phyloP scores from a whole-genome alignment of 139 green algal species.

The Coelastrella sp. region DNA sequence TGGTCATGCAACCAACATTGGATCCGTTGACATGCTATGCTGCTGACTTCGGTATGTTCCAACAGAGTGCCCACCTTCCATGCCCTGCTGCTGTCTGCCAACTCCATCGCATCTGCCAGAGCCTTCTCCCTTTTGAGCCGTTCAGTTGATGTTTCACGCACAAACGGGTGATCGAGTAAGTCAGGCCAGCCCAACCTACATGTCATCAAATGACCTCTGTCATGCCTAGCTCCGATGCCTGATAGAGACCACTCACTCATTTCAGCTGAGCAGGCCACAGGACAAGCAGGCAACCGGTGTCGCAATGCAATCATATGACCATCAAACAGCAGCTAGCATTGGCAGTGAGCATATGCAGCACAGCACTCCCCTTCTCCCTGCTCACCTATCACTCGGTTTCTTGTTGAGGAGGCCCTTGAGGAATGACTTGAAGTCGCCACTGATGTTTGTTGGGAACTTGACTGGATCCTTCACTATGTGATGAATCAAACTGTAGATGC shows the following conservation, averaged over 20 bases:
- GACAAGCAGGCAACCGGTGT: background rate
- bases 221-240: background rate
- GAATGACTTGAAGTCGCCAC: conserved; percentile 91
- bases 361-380: background rate
- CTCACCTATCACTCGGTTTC: conserved; percentile 73
- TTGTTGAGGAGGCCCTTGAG: conserved; percentile 98
- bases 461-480: conserved; percentile 95
- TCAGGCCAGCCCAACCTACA: conserved; percentile 89
- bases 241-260: background rate
- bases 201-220: background rate
- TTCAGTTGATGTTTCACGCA: conserved; percentile 81
- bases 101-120: conserved; percentile 57
- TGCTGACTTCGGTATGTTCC: background rate
- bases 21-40: too few species aligned
- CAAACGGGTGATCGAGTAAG: conserved; percentile 95
- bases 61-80: conserved; percentile 57
- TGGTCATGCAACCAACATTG: too few species aligned
- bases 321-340: background rate
- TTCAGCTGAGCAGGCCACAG: background rate
- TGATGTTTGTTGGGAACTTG: conserved; percentile 91
- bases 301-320: background rate
- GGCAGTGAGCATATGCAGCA: background rate
- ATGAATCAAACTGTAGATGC: conserved; percentile 96
- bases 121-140: conserved; percentile 58
- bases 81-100: conserved; percentile 63